phyloP scores from a whole-genome alignment of 352 stramenopile genomes.

The Elongisporangium anandrum region DNA sequence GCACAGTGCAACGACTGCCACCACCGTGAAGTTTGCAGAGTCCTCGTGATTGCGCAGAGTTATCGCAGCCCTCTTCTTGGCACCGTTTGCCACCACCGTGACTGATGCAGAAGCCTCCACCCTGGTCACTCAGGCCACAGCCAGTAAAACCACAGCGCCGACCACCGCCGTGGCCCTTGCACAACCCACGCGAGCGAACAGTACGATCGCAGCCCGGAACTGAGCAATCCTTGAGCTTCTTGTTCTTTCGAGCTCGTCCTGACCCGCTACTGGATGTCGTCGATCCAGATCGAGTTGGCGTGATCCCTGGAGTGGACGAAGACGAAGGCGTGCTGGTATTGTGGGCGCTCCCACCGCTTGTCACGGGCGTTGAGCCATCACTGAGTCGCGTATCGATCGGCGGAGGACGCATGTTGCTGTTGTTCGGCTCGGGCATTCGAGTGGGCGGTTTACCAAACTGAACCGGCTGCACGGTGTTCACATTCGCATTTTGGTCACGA shows the following conservation, averaged over 20 bases:
- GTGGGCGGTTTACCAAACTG: no score
- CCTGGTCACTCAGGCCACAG: conserved; percentile 74
- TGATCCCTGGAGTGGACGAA: conserved; percentile 9
- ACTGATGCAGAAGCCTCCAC: conserved; percentile 78
- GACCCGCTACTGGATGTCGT: conserved; percentile 17
- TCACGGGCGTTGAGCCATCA: neutral
- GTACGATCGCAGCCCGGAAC: conserved; percentile 69
- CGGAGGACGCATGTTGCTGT: conserved; percentile 23
- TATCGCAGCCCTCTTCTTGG: conserved; percentile 67
- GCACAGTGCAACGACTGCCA: conserved; percentile 70
- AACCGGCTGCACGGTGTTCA: no score
- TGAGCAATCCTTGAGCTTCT: conserved; percentile 84
- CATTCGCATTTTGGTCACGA: no score
- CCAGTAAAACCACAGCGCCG: conserved; percentile 62
- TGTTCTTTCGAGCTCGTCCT: conserved; percentile 54
- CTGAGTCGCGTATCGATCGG: conserved; percentile 44
- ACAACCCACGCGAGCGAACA: conserved; percentile 72
- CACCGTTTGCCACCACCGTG: conserved; percentile 83
- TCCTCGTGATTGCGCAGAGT: conserved; percentile 78
- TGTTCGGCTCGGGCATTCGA: conserved; percentile 7
- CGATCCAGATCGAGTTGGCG: conserved; percentile 36
- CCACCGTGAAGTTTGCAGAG: conserved; percentile 81
- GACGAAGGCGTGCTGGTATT: conserved; percentile 5
- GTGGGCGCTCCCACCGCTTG: neutral
- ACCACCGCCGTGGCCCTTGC: conserved; percentile 75